A percentile compares a stretch with the other conserved stretches of the same genome.
Evolutionary conservation across 192 early-diverging fungal genomes (phyloP).

Genomic region (Podila clonocystis): DNA sequence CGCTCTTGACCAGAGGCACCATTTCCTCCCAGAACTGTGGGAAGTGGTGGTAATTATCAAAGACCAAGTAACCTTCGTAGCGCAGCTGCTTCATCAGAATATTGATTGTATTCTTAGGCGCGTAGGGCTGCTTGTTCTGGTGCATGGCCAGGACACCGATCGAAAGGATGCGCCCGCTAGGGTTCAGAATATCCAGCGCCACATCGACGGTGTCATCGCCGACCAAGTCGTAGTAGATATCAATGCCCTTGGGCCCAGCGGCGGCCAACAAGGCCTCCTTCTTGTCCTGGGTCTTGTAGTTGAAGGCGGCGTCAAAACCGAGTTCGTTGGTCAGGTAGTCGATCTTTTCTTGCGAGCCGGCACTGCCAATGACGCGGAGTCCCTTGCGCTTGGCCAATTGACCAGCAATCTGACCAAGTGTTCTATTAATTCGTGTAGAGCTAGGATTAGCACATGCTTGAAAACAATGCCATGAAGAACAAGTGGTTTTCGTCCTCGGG

Average conservation of each 20-base stretch:
- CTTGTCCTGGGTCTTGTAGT: slow-evolving; percentile 77
- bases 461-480: neutral
- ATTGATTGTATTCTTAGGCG: slow-evolving; percentile 8
- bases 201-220: slow-evolving; percentile 55
- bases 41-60: slow-evolving; percentile 5
- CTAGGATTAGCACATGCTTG: neutral
- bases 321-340: slow-evolving; percentile 69
- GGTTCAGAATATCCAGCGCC: slow-evolving; percentile 30
- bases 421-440: slow-evolving; percentile 48
- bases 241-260: slow-evolving; percentile 55
- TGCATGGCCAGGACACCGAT: slow-evolving; percentile 8
- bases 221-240: slow-evolving; percentile 90
- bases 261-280: neutral
- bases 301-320: slow-evolving; percentile 88
- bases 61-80: slow-evolving; percentile 10
- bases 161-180: slow-evolving; percentile 13
- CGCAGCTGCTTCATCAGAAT: slow-evolving; percentile 15
- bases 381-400: slow-evolving; percentile 84
- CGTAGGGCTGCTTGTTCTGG: neutral
- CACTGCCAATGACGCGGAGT: slow-evolving; percentile 82
- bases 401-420: slow-evolving; percentile 73
- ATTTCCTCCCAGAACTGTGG: slow-evolving; percentile 24
- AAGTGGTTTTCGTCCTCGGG: neutral
- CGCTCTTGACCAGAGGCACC: slow-evolving; percentile 22
- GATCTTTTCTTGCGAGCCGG: slow-evolving; percentile 88